These are phyloP conservation scores for Eucalyptus grandis DNA, from an alignment of 345 rosid genomes.

Conservation along the genomic window DNA sequence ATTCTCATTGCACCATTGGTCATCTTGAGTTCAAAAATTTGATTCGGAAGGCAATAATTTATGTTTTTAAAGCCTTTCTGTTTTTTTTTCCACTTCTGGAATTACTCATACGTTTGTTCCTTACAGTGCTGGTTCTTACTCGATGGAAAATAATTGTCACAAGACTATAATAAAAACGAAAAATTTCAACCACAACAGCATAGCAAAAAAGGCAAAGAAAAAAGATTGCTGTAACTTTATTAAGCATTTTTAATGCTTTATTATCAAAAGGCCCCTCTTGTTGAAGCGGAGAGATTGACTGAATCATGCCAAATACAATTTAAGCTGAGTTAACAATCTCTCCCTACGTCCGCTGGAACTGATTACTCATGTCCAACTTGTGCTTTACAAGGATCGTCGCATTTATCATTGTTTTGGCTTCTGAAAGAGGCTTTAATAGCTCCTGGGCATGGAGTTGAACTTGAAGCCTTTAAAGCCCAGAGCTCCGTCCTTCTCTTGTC, in stretches of 20 bases:
- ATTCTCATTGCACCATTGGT: neutral
- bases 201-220: neutral
- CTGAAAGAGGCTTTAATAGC: neutral
- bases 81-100: neutral
- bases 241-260: neutral
- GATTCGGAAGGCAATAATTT: neutral
- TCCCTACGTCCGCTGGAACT: neutral
- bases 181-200: neutral
- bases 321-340: neutral
- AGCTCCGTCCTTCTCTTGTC: neutral
- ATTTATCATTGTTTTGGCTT: neutral
- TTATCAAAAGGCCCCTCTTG: neutral
- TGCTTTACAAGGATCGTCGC: neutral
- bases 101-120: neutral
- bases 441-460: neutral
- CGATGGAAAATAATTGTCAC: neutral
- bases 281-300: neutral
- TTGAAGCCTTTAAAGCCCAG: neutral
- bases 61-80: neutral
- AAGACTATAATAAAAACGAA: neutral
- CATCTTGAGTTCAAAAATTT: neutral
- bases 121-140: neutral
- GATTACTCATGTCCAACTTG: neutral
- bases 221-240: neutral
- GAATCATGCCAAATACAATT: neutral